Evolutionary conservation across 208 protist genomes (phyloP), one percentile per base, ranked within the genome.

Genomic region (Trypanosoma cruzi): DNA sequence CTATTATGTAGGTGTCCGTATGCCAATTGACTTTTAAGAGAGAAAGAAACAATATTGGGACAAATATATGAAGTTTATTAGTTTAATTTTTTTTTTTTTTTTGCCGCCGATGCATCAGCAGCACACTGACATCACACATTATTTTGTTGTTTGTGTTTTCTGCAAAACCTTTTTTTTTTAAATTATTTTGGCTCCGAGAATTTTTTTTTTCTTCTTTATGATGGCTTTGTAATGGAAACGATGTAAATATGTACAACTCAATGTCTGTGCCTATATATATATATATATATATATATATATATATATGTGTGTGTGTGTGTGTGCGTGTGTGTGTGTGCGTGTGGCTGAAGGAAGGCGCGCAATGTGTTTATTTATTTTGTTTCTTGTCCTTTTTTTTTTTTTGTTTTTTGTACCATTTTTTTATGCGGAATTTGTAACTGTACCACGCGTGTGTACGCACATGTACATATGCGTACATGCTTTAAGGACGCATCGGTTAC

Each of bases 1-100:
- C 1, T 77, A 56, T 50, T 77, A 77, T 28, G 26, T 67, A 16
- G 71, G 71, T 31, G 57, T 67, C 14, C 31, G n/a, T 37, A 64
- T 77, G 36, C 29, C 36, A 22, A 48, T 14, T n/a, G 50, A 58
- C 4, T 36, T 60, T n/a, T 64, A 57, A 26, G 32, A 55, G 4
- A 31, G 31, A 34, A 0, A 28, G 36, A 46, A 55, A 60, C 10
- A 40, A 52, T n/a, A n/a, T 18, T 4, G 18, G 44, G 7, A 18
- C 5, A 13, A 37, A 44, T 18, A 32, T 24, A 13, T 34, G 37
- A n/a, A 49, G 14, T 20, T 49, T 5, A 10, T 26, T 22, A 13
- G 14, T 29, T 29, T 62, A 6, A n/a, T 62, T 46, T 62, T 28
- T 57, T 28, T 64, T 50, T 36, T 32, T 52, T 52, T 52, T 32